Percentiles rank a stretch among this genome's conserved stretches.
Conservation (phyloP, 2,329 filamentous ascomycete species). For the Cladosporium sp. region DNA sequence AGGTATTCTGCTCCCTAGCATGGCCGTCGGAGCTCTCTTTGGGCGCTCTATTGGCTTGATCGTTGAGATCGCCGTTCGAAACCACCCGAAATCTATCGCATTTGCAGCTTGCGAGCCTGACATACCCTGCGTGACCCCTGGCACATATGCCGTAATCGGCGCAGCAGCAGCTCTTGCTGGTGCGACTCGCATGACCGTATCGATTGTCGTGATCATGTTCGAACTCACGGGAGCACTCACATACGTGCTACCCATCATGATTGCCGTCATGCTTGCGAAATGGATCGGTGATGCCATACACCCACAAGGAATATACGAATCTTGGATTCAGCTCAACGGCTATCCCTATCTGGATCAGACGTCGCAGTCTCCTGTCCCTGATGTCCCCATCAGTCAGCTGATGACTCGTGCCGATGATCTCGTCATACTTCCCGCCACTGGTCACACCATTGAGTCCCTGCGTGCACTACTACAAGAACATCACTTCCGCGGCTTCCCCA, state of each 20-base stretch:
- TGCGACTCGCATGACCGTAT: conserved; percentile 93
- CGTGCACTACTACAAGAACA: conserved; percentile 67
- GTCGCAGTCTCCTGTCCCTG: conserved; percentile 71
- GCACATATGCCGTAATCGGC: conserved; percentile 93
- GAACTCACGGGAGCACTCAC: conserved; percentile 94
- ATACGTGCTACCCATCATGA: conserved; percentile 97
- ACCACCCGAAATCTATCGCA: conserved; percentile 69
- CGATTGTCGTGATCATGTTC: conserved; percentile 99
- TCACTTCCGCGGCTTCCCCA: conserved; percentile 84
- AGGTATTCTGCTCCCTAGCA: conserved; percentile 90
- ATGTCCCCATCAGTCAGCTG: conserved; percentile 78
- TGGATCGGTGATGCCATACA: conserved; percentile 97
- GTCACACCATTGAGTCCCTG: conserved; percentile 75
- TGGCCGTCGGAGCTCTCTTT: conserved; percentile 88
- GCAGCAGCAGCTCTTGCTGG: conserved; percentile 91
- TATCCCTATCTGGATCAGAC: conserved; percentile 94
- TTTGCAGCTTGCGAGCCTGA: conserved; percentile 80
- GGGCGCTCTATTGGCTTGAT: conserved; percentile 86
- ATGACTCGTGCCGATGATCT: conserved; percentile 94
- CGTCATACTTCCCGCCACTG: conserved; percentile 75
- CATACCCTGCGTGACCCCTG: conserved; percentile 82
- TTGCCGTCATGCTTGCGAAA: conserved; percentile 95
- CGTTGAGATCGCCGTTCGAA: conserved; percentile 81
- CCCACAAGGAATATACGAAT: conserved; percentile 90
- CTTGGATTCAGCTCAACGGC: conserved; percentile 93